Base-by-base conservation (phyloP, 1,284 basidiomycete genomes). In the Cutaneotrichosporon dermatis region DNA sequence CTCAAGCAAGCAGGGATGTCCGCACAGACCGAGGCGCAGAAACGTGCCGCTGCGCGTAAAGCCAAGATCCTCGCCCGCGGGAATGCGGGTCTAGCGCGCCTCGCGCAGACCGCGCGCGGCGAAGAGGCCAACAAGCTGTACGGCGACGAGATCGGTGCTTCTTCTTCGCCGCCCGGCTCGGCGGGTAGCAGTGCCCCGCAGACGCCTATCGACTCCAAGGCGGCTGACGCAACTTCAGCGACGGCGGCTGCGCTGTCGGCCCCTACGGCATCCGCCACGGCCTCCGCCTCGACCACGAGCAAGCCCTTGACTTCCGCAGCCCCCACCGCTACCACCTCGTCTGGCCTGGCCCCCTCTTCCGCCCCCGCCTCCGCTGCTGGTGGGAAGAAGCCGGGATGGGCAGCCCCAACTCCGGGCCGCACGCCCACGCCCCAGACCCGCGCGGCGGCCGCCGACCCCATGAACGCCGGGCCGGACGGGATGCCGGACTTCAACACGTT, bases 11-110 rank as follows among this genome's bases (percentile, higher is more conserved):
- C 25, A 25, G 25, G 2, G 54, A 73, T 70, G 69, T 56, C 68
- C 6, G 68, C 66, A 48, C 61, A 69, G 52, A 65, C 69, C 9
- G 74, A 75, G 13, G 74, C 74, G 12, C 69, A 71, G 15, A 61
- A 63, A n/a, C 64, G 76, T 45, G 76, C 76, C 13, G 78, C 77
- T 4, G 76, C 78, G 39, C 69, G 78, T 15, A 74, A 74, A 44
- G 78, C 78, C 13, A 79, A 78, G 62, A 78, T 78, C 63, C 71
- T 76, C 12, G 78, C 78, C 12, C 65, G 76, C 46, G 77, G 76
- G 4, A 76, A 73, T 54, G 66, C 75, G 0, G 76, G 78, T 34
- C 62, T 78, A 3, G 67, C 69, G 9, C 74, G 74, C 54, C 69
- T 79, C 11, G 76, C 76, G 16, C 73, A 76, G 50, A 75, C 76